Evolutionary conservation across 352 stramenopile species (phyloP).

Genomic region (Phytopythium aichiense): DNA sequence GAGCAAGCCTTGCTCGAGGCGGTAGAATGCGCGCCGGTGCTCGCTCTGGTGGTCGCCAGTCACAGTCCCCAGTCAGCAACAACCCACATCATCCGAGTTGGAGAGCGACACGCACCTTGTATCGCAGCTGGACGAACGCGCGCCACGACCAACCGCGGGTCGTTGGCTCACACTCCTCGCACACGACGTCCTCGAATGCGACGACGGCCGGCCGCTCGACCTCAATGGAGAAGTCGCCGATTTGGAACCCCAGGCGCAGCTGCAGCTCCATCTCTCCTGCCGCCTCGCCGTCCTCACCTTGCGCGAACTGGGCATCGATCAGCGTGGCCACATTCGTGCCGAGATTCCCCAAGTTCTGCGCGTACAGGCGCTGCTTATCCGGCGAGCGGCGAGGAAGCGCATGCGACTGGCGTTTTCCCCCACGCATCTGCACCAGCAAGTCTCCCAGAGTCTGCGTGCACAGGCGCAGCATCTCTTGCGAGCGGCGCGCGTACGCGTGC

Average conservation of each 20-base stretch:
- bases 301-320: slow-evolving; percentile 69
- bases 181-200: slow-evolving; percentile 21
- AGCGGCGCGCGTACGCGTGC: slow-evolving; percentile 57
- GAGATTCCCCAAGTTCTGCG: slow-evolving; percentile 62
- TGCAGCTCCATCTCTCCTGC: slow-evolving; percentile 40
- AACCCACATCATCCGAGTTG: background rate
- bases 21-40: slow-evolving; percentile 74
- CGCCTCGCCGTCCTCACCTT: slow-evolving; percentile 54
- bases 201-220: background rate
- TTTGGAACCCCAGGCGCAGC: slow-evolving; percentile 41
- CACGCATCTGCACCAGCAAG: slow-evolving; percentile 46
- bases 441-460: slow-evolving; percentile 67
- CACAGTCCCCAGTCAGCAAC: background rate
- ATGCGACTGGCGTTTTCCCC: slow-evolving; percentile 39
- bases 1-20: slow-evolving; percentile 68
- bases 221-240: slow-evolving; percentile 39
- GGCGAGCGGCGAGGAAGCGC: slow-evolving; percentile 58
- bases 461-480: slow-evolving; percentile 66
- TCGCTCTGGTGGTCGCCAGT: slow-evolving; percentile 32
- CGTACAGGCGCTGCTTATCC: slow-evolving; percentile 69
- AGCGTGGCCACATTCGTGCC: slow-evolving; percentile 48
- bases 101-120: slow-evolving; percentile 15
- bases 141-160: slow-evolving; percentile 45
- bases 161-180: slow-evolving; percentile 39
- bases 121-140: slow-evolving; percentile 67